Evolutionary conservation across 306 rosid genomes (phyloP).

Genomic region (Cucurbita ficifolia): DNA sequence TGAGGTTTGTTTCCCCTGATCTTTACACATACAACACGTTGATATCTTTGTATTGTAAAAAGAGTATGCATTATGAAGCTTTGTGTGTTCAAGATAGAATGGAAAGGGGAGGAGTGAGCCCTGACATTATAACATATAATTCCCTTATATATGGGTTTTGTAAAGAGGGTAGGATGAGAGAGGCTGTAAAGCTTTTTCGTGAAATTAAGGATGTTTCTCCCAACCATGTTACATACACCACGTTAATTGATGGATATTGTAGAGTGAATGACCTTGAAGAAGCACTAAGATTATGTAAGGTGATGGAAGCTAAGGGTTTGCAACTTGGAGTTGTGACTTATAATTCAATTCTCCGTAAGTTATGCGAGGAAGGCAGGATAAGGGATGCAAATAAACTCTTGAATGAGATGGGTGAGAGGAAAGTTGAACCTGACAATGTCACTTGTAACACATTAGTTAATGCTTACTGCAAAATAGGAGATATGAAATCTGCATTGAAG

Average conservation of each 20-base stretch:
- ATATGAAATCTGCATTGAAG: slow-evolving; percentile 58
- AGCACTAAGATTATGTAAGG: slow-evolving; percentile 42
- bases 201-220: slow-evolving; percentile 50
- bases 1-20: slow-evolving; percentile 49
- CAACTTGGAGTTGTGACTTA: slow-evolving; percentile 66
- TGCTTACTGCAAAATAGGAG: slow-evolving; percentile 77
- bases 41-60: slow-evolving; percentile 57
- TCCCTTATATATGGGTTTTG: slow-evolving; percentile 69
- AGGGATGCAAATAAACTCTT: slow-evolving; percentile 70
- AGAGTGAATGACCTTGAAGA: slow-evolving; percentile 51
- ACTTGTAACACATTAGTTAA: slow-evolving; percentile 85
- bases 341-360: slow-evolving; percentile 62
- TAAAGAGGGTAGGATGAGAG: slow-evolving; percentile 77
- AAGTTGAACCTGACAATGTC: slow-evolving; percentile 59
- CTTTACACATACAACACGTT: slow-evolving; percentile 69
- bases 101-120: slow-evolving; percentile 60
- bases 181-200: slow-evolving; percentile 57
- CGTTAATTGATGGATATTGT: slow-evolving; percentile 74
- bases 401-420: slow-evolving; percentile 65
- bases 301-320: slow-evolving; percentile 61
- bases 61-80: slow-evolving; percentile 76
- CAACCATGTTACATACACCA: slow-evolving; percentile 65
- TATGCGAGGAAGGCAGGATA: slow-evolving; percentile 68
- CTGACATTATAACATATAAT: slow-evolving; percentile 64
- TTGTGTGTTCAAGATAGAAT: slow-evolving; percentile 54